Evolutionary conservation across 163 green algal genomes (phyloP).

Genomic region (Scenedesmus sp.): DNA sequence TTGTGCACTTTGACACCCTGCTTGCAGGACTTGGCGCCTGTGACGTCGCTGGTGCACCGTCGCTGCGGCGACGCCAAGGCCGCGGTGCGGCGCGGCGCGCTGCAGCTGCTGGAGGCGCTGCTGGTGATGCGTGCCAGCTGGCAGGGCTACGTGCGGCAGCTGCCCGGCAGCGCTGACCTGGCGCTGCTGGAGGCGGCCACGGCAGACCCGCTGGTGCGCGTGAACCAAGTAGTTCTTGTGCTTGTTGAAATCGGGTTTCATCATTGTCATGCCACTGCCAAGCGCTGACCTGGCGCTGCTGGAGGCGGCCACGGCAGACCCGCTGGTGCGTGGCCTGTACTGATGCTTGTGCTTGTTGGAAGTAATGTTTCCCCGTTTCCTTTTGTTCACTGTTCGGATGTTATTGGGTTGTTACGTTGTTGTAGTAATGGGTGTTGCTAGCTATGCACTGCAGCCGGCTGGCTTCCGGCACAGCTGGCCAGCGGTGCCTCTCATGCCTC

Average conservation of each 20-base stretch:
- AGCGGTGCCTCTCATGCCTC: no score
- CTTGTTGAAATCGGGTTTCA: neutral
- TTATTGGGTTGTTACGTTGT: no score
- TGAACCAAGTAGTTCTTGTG: neutral
- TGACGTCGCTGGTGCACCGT: constrained; percentile 65
- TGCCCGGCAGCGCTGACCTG: constrained; percentile 66
- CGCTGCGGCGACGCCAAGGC: constrained; percentile 80
- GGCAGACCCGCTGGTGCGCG: constrained; percentile 73
- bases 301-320: constrained; percentile 70
- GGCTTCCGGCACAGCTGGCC: no score
- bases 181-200: constrained; percentile 71
- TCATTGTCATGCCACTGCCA: neutral
- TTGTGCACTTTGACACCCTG: neutral
- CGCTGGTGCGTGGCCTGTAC: constrained; percentile 60
- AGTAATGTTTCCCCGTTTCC: no score
- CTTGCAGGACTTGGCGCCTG: constrained; percentile 64
- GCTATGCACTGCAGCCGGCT: no score
- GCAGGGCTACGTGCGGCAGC: constrained; percentile 27
- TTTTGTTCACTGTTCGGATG: no score
- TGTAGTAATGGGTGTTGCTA: no score
- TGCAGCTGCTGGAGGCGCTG: constrained; percentile 74
- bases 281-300: constrained; percentile 70
- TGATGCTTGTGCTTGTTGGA: neutral
- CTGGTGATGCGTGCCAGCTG: constrained; percentile 61
- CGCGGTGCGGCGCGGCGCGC: constrained; percentile 73